Evolutionary conservation across 164 flowering plant genomes (phyloP), one percentile per base, ranked within the genome.

Genomic region (Buxus sempervirens): DNA sequence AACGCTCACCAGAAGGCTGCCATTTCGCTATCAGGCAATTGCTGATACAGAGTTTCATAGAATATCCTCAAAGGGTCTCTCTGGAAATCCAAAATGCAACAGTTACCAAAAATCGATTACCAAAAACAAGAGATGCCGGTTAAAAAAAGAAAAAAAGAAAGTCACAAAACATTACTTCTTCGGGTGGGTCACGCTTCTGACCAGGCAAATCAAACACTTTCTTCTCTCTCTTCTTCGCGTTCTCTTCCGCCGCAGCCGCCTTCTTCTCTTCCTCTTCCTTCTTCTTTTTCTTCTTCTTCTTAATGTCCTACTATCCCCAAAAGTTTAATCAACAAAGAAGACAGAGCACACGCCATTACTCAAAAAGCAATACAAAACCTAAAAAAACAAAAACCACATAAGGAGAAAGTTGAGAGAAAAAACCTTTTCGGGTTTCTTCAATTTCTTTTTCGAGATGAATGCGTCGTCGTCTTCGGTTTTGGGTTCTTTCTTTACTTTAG

Each of bases 61-160:
- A 95, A 95, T 75, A 95, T 86, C 81, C 97, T 84, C 60, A 87
- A 73, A 9, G 98, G 93, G 71, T 95, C 98, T 80, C 94, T 92
- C 99, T 95, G 94, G 61, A 82, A 75, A 54, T 41, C 54, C 63
- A 75, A 57, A 76, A 73, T 16, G 10, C 66, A 67, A 53, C 58
- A 66, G 65, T 18, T 7, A 63, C 63, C 64, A 64, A 60, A 23
- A 75, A 3, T 23, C 10, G 62, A 60, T 54, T 23, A 26, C 42
- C 12, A 21, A 41, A 70, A 49, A 62, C 41, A 36, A 13, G 8
- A n/a, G 69, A 7, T 32, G 38, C 7, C 38, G 7, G 38, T 3
- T 21, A 45, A 13, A n/a, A 25, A 62, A 16, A 63, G 6, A 54
- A 18, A 45, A 21, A 49, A 32, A 23, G 45, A 23, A 62, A 27